These are phyloP conservation scores for Sechiopsis laciniata DNA, from an alignment of 306 rosid genomes.

Conservation along the genomic window DNA sequence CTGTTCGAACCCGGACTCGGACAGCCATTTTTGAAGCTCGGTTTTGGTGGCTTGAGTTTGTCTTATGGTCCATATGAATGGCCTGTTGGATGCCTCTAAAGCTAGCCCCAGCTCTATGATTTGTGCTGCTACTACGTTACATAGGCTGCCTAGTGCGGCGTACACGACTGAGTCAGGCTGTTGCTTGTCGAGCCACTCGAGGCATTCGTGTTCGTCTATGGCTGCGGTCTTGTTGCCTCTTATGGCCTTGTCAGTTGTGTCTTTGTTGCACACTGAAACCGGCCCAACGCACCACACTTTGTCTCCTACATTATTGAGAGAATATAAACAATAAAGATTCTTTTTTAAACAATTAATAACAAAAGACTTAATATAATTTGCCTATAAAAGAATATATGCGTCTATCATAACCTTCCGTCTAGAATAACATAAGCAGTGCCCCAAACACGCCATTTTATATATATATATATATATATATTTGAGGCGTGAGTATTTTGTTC, in stretches of 20 bases:
- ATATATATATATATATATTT: no score
- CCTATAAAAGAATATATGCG: no score
- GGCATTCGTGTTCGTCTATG: slow-evolving; percentile 26
- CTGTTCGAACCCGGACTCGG: slow-evolving; percentile 16
- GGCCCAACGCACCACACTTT: slow-evolving; percentile 57
- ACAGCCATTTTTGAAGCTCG: slow-evolving; percentile 28
- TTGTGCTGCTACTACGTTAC: slow-evolving; percentile 17
- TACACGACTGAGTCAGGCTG: slow-evolving; percentile 38
- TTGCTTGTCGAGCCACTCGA: slow-evolving; percentile 45
- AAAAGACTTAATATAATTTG: no score
- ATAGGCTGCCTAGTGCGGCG: slow-evolving; percentile 43
- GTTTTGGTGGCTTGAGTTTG: slow-evolving; percentile 9
- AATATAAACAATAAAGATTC: no score
- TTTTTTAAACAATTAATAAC: no score
- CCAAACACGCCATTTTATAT: no score
- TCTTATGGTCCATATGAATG: slow-evolving; percentile 33
- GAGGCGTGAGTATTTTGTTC: no score
- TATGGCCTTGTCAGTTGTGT: slow-evolving; percentile 38
- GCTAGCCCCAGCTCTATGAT: slow-evolving; percentile 31
- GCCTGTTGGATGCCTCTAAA: slow-evolving; percentile 30
- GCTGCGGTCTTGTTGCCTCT: slow-evolving; percentile 44
- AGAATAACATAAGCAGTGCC: no score
- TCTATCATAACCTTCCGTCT: no score
- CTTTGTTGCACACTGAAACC: slow-evolving; percentile 33
- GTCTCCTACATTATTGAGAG: neutral